Evolutionary conservation across 176 grass and related monocot genomes (phyloP).

Genomic region (Poa annua): DNA sequence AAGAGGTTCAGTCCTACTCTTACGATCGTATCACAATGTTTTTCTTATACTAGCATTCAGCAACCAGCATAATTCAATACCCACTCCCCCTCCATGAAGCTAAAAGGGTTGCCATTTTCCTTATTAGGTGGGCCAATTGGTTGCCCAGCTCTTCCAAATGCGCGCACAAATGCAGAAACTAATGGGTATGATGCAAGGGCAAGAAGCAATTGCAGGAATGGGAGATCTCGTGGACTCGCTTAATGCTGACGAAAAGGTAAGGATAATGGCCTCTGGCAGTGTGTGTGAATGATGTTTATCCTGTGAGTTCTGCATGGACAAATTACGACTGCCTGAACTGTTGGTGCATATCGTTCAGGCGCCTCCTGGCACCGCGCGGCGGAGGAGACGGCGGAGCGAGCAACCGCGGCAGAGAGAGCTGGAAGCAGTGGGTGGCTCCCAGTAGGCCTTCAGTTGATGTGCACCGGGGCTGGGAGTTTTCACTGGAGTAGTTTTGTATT

Average conservation of each 20-base stretch:
- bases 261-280: background rate
- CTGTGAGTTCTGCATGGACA: background rate
- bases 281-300: background rate
- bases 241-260: slow-evolving; percentile 53
- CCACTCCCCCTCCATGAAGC: background rate
- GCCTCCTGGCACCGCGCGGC: slow-evolving; percentile 54
- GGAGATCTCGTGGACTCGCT: slow-evolving; percentile 55
- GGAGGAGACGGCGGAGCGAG: slow-evolving; percentile 43
- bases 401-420: slow-evolving; percentile 36
- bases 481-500: background rate
- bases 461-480: background rate
- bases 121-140: slow-evolving; percentile 85
- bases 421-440: slow-evolving; percentile 37
- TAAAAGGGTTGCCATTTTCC: slow-evolving; percentile 2
- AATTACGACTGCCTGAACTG: background rate
- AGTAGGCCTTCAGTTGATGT: slow-evolving; percentile 38
- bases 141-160: slow-evolving; percentile 92
- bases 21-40: background rate
- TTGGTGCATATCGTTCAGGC: slow-evolving; percentile 42
- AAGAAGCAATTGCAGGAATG: slow-evolving; percentile 56
- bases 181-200: slow-evolving; percentile 54
- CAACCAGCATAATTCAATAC: background rate
- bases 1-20: slow-evolving; percentile 26
- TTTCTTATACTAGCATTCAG: background rate
- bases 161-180: slow-evolving; percentile 71